phyloP scores from a whole-genome alignment of 768 basidiomycete genomes.

The Naematelia aurantialba region DNA sequence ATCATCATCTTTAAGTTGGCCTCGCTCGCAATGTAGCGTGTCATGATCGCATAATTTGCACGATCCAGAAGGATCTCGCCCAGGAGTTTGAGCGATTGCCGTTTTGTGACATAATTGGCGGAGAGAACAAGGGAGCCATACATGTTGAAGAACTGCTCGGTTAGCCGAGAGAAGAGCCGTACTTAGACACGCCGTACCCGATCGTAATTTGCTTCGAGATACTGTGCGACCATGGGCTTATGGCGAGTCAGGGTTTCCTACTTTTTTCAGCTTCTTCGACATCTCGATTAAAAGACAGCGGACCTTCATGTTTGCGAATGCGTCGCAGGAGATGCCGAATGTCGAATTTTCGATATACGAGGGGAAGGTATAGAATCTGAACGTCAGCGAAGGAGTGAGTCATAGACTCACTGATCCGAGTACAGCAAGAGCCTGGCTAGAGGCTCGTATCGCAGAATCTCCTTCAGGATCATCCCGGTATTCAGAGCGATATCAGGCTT shows the following conservation, averaged over 20 bases:
- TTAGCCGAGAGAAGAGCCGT: background rate
- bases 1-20: conserved; percentile 99
- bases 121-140: conserved; percentile 91
- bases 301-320: conserved; percentile 87
- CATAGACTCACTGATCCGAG: conserved; percentile 76
- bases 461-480: conserved; percentile 94
- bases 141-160: conserved; percentile 89
- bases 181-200: conserved; percentile 58
- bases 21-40: conserved; percentile 89
- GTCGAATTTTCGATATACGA: conserved; percentile 96
- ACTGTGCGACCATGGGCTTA: conserved; percentile 96
- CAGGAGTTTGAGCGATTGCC: conserved; percentile 94
- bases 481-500: conserved; percentile 96
- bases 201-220: conserved; percentile 95
- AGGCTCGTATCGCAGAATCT: conserved; percentile 92
- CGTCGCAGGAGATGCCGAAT: conserved; percentile 97
- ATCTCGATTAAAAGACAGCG: conserved; percentile 9
- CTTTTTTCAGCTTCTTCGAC: conserved; percentile 7
- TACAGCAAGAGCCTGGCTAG: conserved; percentile 83
- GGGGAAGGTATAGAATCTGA: conserved; percentile 92
- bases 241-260: conserved; percentile 90
- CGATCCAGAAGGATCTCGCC: conserved; percentile 97
- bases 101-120: conserved; percentile 97
- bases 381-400: background rate
- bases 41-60: conserved; percentile 98